A percentile compares a stretch with the other conserved stretches of the same genome.
These are phyloP conservation scores for Coemansia erecta DNA, from an alignment of 192 early-diverging fungal species.

Conservation along the genomic window DNA sequence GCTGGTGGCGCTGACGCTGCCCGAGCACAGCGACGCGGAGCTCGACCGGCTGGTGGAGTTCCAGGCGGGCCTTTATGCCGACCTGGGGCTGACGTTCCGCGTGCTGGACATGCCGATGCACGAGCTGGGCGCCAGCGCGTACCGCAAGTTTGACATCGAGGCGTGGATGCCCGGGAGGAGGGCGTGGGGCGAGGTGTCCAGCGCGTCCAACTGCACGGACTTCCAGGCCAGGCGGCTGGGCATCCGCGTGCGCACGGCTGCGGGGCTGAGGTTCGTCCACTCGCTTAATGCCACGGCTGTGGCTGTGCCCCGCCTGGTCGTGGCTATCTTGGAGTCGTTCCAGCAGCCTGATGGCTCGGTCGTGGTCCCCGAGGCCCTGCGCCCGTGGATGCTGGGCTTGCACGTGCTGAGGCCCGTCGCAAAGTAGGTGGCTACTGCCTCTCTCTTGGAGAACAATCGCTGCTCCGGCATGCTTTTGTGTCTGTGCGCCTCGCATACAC, in stretches of 20 bases:
- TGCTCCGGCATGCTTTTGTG: neutral
- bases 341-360: conserved; percentile 72
- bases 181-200: conserved; percentile 70
- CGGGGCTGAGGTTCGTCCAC: conserved; percentile 64
- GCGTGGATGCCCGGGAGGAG: conserved; percentile 94
- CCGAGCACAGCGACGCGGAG: conserved; percentile 63
- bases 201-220: conserved; percentile 90
- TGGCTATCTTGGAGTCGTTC: conserved; percentile 79
- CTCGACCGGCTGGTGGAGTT: conserved; percentile 70
- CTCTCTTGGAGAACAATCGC: neutral
- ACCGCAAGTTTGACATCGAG: conserved; percentile 91
- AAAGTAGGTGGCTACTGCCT: neutral
- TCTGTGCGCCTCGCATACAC: neutral
- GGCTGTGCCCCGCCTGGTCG: conserved; percentile 84
- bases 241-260: conserved; percentile 58
- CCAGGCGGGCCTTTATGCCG: conserved; percentile 72
- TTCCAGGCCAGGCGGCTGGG: conserved; percentile 85
- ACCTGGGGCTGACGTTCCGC: conserved; percentile 73
- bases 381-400: conserved; percentile 68
- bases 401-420: conserved; percentile 9
- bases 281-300: conserved; percentile 92
- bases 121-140: conserved; percentile 89
- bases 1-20: conserved; percentile 71
- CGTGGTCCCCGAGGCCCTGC: conserved; percentile 64
- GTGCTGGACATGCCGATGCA: conserved; percentile 90